Evolutionary conservation across 441 rosid genomes (phyloP), one percentile per base, ranked within the genome.

Genomic region (Corymbia calophylla): DNA sequence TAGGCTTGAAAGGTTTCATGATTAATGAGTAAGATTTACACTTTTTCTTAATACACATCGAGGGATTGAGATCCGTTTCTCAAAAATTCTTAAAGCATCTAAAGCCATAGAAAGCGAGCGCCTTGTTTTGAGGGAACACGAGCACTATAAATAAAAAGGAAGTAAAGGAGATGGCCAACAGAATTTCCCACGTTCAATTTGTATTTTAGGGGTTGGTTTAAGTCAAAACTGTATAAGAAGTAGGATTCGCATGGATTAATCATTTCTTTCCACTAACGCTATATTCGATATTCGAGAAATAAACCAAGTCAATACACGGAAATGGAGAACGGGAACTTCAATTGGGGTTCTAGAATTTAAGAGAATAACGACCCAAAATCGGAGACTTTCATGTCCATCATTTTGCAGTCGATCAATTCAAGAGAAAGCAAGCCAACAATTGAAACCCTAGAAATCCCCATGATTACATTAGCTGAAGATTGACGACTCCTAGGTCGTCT

Each of bases 21-120:
- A 23, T 39, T 5, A 10, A 21, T 3, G 1, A 16, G 23, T 5
- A 21, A 35, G 14, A 21, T 21, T 35, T 0, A 10, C 27, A 1
- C 15, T 19, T 5, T 35, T 35, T 70, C 27, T 70, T 35, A 1
- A 70, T 35, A 2, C 0, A 70, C 47, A 0, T 2, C 0, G 6
- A 66, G 39, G 21, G 73, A 17, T 66, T 17, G 23, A 66, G 77
- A 66, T 31, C 3, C 9, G 5, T 66, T 9, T 25, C 6, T 3
- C n/a, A 62, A 29, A 62, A 62, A 29, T 14, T 66, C 7, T 16
- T 31, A n/a, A n/a, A 8, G 2, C 7, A 31, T 7, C 16, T 66
- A n/a, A 3, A 8, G 5, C 44, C 44, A 39, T 4, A 39, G 44
- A 39, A 39, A 39, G 44, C 6, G 44, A 39, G 44, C 6, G 44